A percentile compares a stretch with the other conserved stretches of the same genome.
Evolutionary conservation across 805 yeast species (phyloP).

Genomic region (Nakazawaea laoshanensis): DNA sequence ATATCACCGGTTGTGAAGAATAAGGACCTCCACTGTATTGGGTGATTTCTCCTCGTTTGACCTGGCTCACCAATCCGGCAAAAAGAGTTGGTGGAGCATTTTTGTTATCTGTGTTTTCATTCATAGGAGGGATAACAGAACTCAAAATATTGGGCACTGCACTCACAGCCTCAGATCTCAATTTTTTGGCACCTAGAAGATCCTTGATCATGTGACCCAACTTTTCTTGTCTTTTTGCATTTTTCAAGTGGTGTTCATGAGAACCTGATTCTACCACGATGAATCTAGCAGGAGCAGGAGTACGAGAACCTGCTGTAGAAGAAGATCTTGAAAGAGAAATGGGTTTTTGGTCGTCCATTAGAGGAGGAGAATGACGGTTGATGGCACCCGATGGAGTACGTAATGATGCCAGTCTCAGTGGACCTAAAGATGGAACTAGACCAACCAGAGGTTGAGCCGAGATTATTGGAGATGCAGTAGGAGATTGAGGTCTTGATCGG

Average conservation of each 20-base stretch:
- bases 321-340: conserved; percentile 13
- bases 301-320: conserved; percentile 11
- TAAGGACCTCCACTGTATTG: conserved; percentile 16
- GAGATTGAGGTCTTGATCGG: conserved; percentile 9
- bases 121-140: conserved; percentile 8
- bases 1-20: conserved; percentile 10
- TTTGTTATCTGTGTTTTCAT: conserved; percentile 2
- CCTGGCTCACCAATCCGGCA: conserved; percentile 58
- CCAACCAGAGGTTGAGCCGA: background rate
- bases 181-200: conserved; percentile 63
- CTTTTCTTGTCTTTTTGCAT: conserved; percentile 74
- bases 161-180: conserved; percentile 61
- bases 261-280: conserved; percentile 54
- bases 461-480: conserved; percentile 9
- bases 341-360: conserved; percentile 1
- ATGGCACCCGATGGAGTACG: conserved; percentile 11
- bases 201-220: conserved; percentile 68
- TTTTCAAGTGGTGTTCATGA: conserved; percentile 75
- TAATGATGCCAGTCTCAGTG: conserved; percentile 11
- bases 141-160: conserved; percentile 28
- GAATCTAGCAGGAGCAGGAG: conserved; percentile 27
- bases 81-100: conserved; percentile 61
- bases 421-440: conserved; percentile 3
- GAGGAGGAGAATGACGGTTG: background rate
- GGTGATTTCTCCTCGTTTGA: conserved; percentile 26